phyloP scores from a whole-genome alignment of 192 early-diverging fungal genomes.

The Umbelopsis ramanniana region DNA sequence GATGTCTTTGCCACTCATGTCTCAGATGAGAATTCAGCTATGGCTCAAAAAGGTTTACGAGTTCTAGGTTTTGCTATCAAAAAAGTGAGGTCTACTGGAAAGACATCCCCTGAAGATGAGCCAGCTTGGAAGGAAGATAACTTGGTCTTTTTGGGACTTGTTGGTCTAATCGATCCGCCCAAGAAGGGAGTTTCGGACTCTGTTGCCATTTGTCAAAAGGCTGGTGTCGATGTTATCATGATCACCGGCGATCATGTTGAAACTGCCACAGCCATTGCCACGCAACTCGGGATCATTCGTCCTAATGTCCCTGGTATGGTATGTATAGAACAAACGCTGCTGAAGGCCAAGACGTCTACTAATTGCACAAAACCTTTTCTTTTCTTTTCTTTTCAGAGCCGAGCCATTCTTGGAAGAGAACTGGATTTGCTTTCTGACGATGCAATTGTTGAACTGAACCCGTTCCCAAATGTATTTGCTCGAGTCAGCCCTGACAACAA shows the following conservation, averaged over 20 bases:
- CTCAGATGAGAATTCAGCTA: constrained; percentile 60
- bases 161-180: constrained; percentile 92
- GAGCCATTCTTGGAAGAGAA: constrained; percentile 86
- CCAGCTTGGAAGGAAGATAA: constrained; percentile 63
- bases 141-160: constrained; percentile 87
- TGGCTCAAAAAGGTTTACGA: constrained; percentile 86
- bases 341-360: not conserved
- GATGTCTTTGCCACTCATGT: constrained; percentile 29
- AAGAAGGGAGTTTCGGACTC: constrained; percentile 77
- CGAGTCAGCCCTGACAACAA: constrained; percentile 96
- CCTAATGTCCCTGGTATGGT: constrained; percentile 50
- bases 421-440: constrained; percentile 91
- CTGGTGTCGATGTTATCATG: constrained; percentile 94
- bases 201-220: constrained; percentile 78
- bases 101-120: constrained; percentile 42
- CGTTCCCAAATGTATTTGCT: constrained; percentile 96
- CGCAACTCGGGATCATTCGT: constrained; percentile 84
- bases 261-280: constrained; percentile 92
- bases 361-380: not conserved
- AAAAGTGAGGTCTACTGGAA: constrained; percentile 48
- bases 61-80: constrained; percentile 87
- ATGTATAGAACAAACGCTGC: not conserved
- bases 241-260: constrained; percentile 95
- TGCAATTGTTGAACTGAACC: constrained; percentile 73
- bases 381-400: constrained; percentile 43